A percentile compares a stretch with the other conserved stretches of the same genome.
phyloP scores from a whole-genome alignment of 2,329 filamentous ascomycete genomes.

The Diaporthe caulivora region DNA sequence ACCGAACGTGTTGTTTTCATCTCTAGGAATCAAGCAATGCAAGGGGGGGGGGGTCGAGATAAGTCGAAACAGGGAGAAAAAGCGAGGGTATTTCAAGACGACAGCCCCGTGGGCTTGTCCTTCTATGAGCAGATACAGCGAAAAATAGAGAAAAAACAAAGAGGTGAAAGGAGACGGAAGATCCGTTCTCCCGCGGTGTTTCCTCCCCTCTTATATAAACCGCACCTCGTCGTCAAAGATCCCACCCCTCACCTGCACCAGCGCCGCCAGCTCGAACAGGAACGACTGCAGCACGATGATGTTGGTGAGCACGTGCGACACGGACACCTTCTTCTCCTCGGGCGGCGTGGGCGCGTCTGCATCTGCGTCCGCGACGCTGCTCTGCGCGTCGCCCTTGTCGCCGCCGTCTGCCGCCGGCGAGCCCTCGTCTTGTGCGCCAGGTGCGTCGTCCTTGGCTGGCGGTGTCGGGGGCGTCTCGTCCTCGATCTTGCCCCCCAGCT shows the following conservation, averaged over 20 bases:
- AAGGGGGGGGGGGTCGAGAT: background rate
- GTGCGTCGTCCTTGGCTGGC: conserved; percentile 38
- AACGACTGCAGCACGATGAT: conserved; percentile 85
- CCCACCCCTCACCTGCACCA: conserved; percentile 80
- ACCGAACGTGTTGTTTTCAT: background rate
- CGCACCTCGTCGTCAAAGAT: conserved; percentile 79
- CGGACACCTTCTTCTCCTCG: conserved; percentile 66
- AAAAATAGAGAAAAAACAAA: background rate
- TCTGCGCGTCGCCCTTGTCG: conserved; percentile 38
- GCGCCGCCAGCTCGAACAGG: conserved; percentile 79
- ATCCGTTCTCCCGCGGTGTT: background rate
- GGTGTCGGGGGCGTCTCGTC: conserved; percentile 37
- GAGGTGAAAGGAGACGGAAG: background rate
- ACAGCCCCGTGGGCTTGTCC: background rate
- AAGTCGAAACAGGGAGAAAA: background rate
- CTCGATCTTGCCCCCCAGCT: conserved; percentile 52
- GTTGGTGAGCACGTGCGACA: conserved; percentile 85
- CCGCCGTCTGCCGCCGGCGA: conserved; percentile 9
- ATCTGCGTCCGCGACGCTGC: background rate
- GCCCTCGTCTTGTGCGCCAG: background rate
- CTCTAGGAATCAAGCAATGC: conserved; percentile 11
- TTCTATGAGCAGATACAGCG: background rate
- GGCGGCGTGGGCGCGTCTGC: conserved; percentile 22
- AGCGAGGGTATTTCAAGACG: conserved; percentile 17
- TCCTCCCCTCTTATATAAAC: conserved; percentile 57